These are phyloP conservation scores for Chlamydomonas incerta DNA, from an alignment of 139 green algal genomes.

Conservation along the genomic window DNA sequence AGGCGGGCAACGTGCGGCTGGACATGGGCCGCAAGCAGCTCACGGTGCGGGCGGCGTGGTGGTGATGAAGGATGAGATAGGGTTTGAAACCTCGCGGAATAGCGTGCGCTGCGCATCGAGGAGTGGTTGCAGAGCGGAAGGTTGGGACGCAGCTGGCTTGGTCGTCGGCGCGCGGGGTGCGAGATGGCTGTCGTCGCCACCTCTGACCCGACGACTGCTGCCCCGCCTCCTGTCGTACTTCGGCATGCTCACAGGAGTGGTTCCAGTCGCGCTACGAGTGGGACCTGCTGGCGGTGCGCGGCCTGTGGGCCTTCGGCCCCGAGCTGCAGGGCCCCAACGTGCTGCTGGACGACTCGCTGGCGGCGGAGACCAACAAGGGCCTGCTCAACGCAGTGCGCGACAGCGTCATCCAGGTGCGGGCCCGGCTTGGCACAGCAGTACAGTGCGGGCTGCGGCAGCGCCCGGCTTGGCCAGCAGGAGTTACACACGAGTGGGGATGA, in stretches of 20 bases:
- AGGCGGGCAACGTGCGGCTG: slow-evolving; percentile 74
- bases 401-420: slow-evolving; percentile 89
- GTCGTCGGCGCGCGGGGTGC: too few relatives aligned
- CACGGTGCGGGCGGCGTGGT: slow-evolving; percentile 39
- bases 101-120: too few relatives aligned
- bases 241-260: slow-evolving; percentile 10
- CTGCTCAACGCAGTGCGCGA: slow-evolving; percentile 87
- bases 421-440: too few relatives aligned
- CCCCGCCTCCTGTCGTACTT: neutral
- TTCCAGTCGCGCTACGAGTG: slow-evolving; percentile 95
- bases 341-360: slow-evolving; percentile 96
- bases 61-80: too few relatives aligned
- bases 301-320: slow-evolving; percentile 97
- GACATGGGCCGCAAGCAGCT: slow-evolving; percentile 45
- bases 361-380: slow-evolving; percentile 92
- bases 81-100: too few relatives aligned
- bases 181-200: too few relatives aligned
- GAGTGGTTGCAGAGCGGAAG: too few relatives aligned
- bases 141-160: too few relatives aligned
- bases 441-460: too few relatives aligned
- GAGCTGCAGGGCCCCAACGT: slow-evolving; percentile 90
- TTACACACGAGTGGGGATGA: too few relatives aligned
- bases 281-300: slow-evolving; percentile 94
- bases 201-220: too few relatives aligned
- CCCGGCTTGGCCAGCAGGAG: too few relatives aligned